These are phyloP conservation scores for Metarhizium robertsii DNA, from an alignment of 2,329 filamentous ascomycete genomes.

Conservation along the genomic window DNA sequence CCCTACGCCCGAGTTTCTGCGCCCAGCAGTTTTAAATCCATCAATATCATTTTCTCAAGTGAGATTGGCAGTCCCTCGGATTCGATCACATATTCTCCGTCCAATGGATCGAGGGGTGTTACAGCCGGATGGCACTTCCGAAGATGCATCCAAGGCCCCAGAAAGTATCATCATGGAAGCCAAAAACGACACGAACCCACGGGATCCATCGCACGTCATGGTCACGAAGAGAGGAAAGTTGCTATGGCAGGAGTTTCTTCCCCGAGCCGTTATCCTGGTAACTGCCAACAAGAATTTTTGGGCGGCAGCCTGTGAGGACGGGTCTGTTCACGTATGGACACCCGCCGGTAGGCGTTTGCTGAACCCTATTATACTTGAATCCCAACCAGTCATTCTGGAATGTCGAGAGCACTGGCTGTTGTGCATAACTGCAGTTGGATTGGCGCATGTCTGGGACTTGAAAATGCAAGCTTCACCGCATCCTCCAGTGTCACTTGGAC, in stretches of 20 bases:
- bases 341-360: conserved; percentile 79
- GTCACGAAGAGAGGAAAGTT: conserved; percentile 71
- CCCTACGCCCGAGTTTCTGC: conserved; percentile 71
- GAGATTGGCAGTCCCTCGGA: conserved; percentile 76
- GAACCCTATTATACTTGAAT: conserved; percentile 78
- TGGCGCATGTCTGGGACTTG: conserved; percentile 91
- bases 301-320: conserved; percentile 89
- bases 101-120: conserved; percentile 62
- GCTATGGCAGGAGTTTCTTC: conserved; percentile 91
- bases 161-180: conserved; percentile 80
- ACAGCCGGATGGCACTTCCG: conserved; percentile 40
- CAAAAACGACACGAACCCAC: conserved; percentile 66
- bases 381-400: conserved; percentile 89
- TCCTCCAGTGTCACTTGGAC: conserved; percentile 80
- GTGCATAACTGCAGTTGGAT: conserved; percentile 78
- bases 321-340: conserved; percentile 82
- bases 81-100: conserved; percentile 73
- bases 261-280: conserved; percentile 76
- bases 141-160: conserved; percentile 53
- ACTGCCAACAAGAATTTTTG: conserved; percentile 88
- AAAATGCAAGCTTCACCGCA: conserved; percentile 75
- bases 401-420: conserved; percentile 83
- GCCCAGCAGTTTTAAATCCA: conserved; percentile 80
- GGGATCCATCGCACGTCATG: conserved; percentile 77
- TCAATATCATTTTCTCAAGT: conserved; percentile 74